phyloP scores from a whole-genome alignment of 2,329 filamentous ascomycete species.

The Alternaria ventricosa region DNA sequence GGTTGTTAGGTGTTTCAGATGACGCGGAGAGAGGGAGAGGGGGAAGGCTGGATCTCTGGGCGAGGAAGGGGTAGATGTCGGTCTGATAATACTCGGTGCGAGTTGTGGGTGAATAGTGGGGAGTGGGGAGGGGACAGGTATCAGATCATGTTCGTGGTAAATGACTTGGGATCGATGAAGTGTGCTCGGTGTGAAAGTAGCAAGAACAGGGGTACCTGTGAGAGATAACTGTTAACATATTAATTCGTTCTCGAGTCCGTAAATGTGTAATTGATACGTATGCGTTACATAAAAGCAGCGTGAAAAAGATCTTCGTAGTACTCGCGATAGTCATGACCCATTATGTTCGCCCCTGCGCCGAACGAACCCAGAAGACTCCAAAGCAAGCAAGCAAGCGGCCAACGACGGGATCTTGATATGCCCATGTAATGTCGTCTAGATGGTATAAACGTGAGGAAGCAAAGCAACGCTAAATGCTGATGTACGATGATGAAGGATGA shows the following conservation, averaged over 20 bases:
- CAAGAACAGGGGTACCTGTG: rapidly evolving
- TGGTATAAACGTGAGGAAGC: conserved; percentile 12
- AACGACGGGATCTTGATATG: conserved; percentile 6
- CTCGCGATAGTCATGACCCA: background rate
- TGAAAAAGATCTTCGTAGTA: background rate
- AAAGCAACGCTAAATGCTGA: conserved; percentile 22
- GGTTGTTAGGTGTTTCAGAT: background rate
- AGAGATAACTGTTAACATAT: background rate
- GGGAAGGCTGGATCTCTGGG: background rate
- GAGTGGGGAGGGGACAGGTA: background rate
- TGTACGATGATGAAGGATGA: background rate
- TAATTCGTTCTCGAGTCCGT: background rate
- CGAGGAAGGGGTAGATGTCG: background rate
- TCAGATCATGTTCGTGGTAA: background rate
- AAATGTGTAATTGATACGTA: conserved; percentile 3
- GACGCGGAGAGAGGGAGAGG: background rate
- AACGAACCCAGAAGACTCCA: conserved; percentile 5
- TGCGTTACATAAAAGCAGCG: conserved; percentile 2
- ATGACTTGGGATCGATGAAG: background rate
- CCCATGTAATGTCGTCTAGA: conserved; percentile 10
- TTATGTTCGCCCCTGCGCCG: conserved; percentile 1
- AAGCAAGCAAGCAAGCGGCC: background rate
- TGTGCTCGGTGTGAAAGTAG: background rate
- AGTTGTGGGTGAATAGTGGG: background rate
- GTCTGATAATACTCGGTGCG: background rate